Conservation (phyloP, 2,329 filamentous ascomycete genomes). For the Neofusicoccum ribis region DNA sequence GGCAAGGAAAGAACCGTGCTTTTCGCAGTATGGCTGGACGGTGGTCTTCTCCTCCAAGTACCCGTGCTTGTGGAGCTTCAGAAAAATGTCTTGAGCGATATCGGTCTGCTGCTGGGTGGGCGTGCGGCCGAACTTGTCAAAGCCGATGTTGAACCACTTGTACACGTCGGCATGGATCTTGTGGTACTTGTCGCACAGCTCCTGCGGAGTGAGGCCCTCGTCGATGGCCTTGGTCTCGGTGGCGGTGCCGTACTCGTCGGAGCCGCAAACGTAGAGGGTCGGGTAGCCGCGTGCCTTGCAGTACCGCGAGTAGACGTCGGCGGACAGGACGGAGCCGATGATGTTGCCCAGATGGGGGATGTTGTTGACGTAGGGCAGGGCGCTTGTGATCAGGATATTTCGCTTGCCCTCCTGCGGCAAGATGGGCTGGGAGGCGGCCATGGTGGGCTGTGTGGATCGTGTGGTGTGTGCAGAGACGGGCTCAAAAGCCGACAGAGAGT, state of each 20-base stretch:
- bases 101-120: constrained; percentile 85
- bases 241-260: constrained; percentile 93
- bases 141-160: constrained; percentile 92
- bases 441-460: constrained; percentile 10
- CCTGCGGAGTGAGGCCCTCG: constrained; percentile 76
- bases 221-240: constrained; percentile 95
- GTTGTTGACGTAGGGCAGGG: constrained; percentile 82
- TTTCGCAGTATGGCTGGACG: constrained; percentile 85
- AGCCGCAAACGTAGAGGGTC: constrained; percentile 84
- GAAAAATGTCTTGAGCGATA: constrained; percentile 90
- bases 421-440: constrained; percentile 40
- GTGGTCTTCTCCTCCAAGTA: constrained; percentile 85
- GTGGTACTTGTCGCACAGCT: constrained; percentile 92
- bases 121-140: constrained; percentile 93
- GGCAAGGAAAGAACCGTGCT: constrained; percentile 51
- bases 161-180: constrained; percentile 87
- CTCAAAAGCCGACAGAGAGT: constrained; percentile 1
- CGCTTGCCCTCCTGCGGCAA: constrained; percentile 61
- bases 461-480: neutral
- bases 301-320: constrained; percentile 76
- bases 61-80: constrained; percentile 82
- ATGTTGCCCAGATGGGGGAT: constrained; percentile 83
- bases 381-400: constrained; percentile 88
- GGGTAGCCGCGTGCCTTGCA: constrained; percentile 76
- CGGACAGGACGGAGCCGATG: constrained; percentile 81